Evolutionary conservation across 2,329 filamentous ascomycete species (phyloP).

Genomic region (Biscogniauxia sp.): DNA sequence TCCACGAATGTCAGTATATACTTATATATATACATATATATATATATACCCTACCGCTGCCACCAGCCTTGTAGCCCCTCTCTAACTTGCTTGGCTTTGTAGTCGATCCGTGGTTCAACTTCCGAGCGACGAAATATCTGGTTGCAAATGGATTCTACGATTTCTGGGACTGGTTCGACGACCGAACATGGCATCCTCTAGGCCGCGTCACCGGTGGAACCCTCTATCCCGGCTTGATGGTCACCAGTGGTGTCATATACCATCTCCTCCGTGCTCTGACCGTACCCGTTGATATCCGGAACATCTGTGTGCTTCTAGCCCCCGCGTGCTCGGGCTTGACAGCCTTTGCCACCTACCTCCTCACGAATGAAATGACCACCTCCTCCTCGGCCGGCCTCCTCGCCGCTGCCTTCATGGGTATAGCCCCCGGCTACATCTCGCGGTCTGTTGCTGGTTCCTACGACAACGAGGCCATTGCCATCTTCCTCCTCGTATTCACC

Average conservation of each 20-base stretch:
- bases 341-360: slow-evolving; percentile 86
- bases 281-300: slow-evolving; percentile 94
- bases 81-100: slow-evolving; percentile 27
- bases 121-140: slow-evolving; percentile 95
- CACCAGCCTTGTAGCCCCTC: slow-evolving; percentile 4
- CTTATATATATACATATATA: slow-evolving; percentile 19
- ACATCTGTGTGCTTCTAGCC: slow-evolving; percentile 95
- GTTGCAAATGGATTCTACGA: slow-evolving; percentile 96
- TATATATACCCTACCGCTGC: slow-evolving; percentile 16
- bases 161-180: slow-evolving; percentile 99
- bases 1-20: slow-evolving; percentile 86
- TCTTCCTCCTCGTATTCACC: slow-evolving; percentile 97
- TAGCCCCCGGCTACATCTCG: slow-evolving; percentile 95
- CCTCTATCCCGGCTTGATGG: slow-evolving; percentile 98
- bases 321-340: slow-evolving; percentile 93
- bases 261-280: slow-evolving; percentile 85
- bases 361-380: slow-evolving; percentile 97
- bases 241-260: slow-evolving; percentile 96
- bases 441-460: slow-evolving; percentile 97
- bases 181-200: slow-evolving; percentile 98
- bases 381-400: slow-evolving; percentile 92
- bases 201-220: slow-evolving; percentile 97
- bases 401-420: slow-evolving; percentile 95
- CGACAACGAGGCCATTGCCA: slow-evolving; percentile 99
- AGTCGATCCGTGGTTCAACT: slow-evolving; percentile 99